Conservation (phyloP, 768 basidiomycete genomes). For the Leucocoprinus birnbaumii region DNA sequence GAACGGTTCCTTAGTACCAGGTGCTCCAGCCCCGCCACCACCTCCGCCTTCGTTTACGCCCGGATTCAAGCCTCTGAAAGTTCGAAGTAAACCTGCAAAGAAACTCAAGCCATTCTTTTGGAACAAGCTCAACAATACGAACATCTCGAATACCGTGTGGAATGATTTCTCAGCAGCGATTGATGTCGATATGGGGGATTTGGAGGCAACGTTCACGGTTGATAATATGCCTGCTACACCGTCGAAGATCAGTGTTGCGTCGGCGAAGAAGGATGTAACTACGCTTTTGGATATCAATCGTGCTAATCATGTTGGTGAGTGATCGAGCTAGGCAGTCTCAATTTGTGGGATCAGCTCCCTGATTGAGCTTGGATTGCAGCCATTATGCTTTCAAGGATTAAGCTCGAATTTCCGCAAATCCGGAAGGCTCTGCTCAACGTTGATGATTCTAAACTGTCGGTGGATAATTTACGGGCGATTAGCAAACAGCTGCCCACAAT, state of each 20-base stretch:
- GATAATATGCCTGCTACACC: conserved; percentile 41
- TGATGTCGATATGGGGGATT: conserved; percentile 60
- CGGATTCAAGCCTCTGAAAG: conserved; percentile 27
- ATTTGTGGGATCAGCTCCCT: neutral
- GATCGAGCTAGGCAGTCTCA: neutral
- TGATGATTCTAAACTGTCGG: conserved; percentile 62
- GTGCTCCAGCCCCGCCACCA: conserved; percentile 22
- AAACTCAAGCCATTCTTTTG: conserved; percentile 87
- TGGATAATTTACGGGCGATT: conserved; percentile 78
- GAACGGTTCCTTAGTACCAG: conserved; percentile 22
- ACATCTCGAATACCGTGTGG: conserved; percentile 62
- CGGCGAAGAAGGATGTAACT: conserved; percentile 53
- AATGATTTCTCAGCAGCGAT: conserved; percentile 42
- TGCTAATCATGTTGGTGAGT: conserved; percentile 80
- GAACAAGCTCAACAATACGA: conserved; percentile 64
- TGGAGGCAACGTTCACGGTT: conserved; percentile 72
- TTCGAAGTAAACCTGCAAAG: conserved; percentile 43
- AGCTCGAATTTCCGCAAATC: conserved; percentile 61
- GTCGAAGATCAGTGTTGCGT: conserved; percentile 32
- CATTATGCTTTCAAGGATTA: conserved; percentile 82
- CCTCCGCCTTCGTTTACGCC: conserved; percentile 32
- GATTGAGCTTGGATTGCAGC: conserved; percentile 36
- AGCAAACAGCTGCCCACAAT: conserved; percentile 73
- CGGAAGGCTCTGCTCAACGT: conserved; percentile 68
- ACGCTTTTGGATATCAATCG: conserved; percentile 78